A percentile compares a stretch with the other conserved stretches of the same genome.
Conservation (phyloP, 192 early-diverging fungal species). For the Nowakowskiella sp. region DNA sequence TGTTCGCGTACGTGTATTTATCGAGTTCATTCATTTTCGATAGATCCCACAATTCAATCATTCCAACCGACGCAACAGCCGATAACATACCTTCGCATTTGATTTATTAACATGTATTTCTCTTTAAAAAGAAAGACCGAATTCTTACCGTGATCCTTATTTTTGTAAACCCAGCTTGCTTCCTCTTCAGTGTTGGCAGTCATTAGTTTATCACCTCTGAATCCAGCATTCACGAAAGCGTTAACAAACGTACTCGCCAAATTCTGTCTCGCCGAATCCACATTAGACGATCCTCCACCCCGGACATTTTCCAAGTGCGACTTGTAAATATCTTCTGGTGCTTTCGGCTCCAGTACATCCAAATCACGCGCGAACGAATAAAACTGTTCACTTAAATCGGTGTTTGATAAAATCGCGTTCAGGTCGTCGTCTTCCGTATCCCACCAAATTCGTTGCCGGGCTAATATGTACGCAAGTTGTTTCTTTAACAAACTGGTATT, state of each 20-base stretch:
- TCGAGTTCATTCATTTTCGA: slow-evolving; percentile 90
- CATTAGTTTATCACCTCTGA: slow-evolving; percentile 90
- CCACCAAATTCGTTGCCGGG: slow-evolving; percentile 75
- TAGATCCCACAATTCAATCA: slow-evolving; percentile 92
- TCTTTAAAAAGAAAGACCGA: slow-evolving; percentile 1
- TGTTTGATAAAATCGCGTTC: slow-evolving; percentile 82
- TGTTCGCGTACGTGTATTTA: slow-evolving; percentile 85
- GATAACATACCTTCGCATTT: slow-evolving; percentile 70
- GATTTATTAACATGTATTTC: neutral
- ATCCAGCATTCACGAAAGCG: slow-evolving; percentile 97
- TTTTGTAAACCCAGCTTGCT: slow-evolving; percentile 91
- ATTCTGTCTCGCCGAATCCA: slow-evolving; percentile 94
- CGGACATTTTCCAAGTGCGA: slow-evolving; percentile 85
- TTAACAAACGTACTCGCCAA: slow-evolving; percentile 97
- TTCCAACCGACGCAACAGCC: slow-evolving; percentile 88
- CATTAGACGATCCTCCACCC: slow-evolving; percentile 50
- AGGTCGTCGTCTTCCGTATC: slow-evolving; percentile 76
- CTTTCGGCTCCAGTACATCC: slow-evolving; percentile 90
- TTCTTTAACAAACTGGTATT: slow-evolving; percentile 66
- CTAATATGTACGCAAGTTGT: slow-evolving; percentile 91
- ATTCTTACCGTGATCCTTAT: slow-evolving; percentile 87
- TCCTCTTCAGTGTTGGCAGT: slow-evolving; percentile 62
- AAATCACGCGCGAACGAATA: slow-evolving; percentile 82
- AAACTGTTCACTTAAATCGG: slow-evolving; percentile 79
- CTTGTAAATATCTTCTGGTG: slow-evolving; percentile 98